Conservation (phyloP, 2,329 filamentous ascomycete genomes). For the Alternaria arbusti region DNA sequence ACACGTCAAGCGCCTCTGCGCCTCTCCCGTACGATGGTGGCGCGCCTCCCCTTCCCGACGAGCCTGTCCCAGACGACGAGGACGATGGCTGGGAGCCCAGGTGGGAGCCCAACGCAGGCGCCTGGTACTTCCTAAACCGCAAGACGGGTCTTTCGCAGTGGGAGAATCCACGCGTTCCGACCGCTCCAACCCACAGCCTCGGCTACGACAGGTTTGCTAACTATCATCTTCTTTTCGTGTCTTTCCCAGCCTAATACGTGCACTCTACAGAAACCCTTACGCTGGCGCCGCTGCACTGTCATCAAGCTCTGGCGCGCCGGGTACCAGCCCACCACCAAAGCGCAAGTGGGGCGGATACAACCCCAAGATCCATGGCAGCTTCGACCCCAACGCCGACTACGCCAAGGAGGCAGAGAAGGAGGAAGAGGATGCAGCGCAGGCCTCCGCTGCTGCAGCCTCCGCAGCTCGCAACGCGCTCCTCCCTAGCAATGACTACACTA, state of each 20-base stretch:
- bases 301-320: slow-evolving; percentile 40
- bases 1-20: slow-evolving; percentile 16
- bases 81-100: slow-evolving; percentile 80
- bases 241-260: slow-evolving; percentile 41
- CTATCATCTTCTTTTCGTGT: slow-evolving; percentile 34
- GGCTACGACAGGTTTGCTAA: slow-evolving; percentile 47
- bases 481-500: slow-evolving; percentile 61
- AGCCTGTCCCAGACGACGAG: slow-evolving; percentile 52
- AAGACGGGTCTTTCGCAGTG: slow-evolving; percentile 77
- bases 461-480: slow-evolving; percentile 32
- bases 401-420: slow-evolving; percentile 60
- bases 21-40: slow-evolving; percentile 37
- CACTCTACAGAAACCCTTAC: slow-evolving; percentile 29
- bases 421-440: slow-evolving; percentile 42
- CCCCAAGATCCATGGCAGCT: slow-evolving; percentile 93
- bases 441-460: slow-evolving; percentile 32
- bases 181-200: background rate
- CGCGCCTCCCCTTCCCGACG: slow-evolving; percentile 55
- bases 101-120: slow-evolving; percentile 72
- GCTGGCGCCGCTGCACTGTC: slow-evolving; percentile 36
- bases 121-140: slow-evolving; percentile 86
- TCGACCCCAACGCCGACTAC: slow-evolving; percentile 95
- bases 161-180: slow-evolving; percentile 81
- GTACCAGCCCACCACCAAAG: slow-evolving; percentile 42
- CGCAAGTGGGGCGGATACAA: slow-evolving; percentile 79